Evolutionary conservation across 495 filamentous ascomycete species (phyloP).

Genomic region (Jackrogersella multiformis): DNA sequence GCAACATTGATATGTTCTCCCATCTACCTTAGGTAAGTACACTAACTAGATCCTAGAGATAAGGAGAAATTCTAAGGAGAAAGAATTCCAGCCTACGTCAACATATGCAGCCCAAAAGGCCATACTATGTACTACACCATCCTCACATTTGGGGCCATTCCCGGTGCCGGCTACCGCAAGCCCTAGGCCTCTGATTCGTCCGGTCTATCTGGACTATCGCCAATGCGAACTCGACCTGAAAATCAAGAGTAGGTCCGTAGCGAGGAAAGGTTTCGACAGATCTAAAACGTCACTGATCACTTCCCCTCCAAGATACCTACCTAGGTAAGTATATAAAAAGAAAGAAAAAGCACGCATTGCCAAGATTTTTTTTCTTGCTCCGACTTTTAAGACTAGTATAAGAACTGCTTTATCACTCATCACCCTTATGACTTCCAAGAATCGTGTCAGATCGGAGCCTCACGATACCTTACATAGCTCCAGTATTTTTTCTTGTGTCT

Average conservation of each 20-base stretch:
- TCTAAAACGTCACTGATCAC: constrained; percentile 27
- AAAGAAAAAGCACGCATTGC: constrained; percentile 26
- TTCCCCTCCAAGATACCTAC: not conserved
- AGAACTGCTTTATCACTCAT: constrained; percentile 16
- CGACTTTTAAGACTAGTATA: constrained; percentile 14
- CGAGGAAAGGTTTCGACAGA: not conserved
- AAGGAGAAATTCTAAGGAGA: constrained; percentile 6
- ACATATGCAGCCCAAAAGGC: constrained; percentile 41
- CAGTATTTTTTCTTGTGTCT: constrained; percentile 5
- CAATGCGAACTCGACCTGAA: constrained; percentile 26
- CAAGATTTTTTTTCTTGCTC: constrained; percentile 16
- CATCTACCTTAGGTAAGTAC: no score
- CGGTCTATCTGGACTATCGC: constrained; percentile 23
- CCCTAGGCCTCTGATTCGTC: constrained; percentile 27
- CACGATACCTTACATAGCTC: constrained; percentile 15
- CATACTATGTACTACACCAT: constrained; percentile 32
- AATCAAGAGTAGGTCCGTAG: constrained; percentile 15
- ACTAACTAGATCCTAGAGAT: no score
- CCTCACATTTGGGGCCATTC: constrained; percentile 27
- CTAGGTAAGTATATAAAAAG: no score
- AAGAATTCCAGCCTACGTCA: constrained; percentile 40
- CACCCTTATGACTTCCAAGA: not conserved
- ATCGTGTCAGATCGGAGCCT: constrained; percentile 12
- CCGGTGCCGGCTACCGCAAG: constrained; percentile 23
- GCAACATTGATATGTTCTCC: constrained; percentile 17